Evolutionary conservation across 148 eudicot genomes (phyloP).

Genomic region (Rhododendron simsii): DNA sequence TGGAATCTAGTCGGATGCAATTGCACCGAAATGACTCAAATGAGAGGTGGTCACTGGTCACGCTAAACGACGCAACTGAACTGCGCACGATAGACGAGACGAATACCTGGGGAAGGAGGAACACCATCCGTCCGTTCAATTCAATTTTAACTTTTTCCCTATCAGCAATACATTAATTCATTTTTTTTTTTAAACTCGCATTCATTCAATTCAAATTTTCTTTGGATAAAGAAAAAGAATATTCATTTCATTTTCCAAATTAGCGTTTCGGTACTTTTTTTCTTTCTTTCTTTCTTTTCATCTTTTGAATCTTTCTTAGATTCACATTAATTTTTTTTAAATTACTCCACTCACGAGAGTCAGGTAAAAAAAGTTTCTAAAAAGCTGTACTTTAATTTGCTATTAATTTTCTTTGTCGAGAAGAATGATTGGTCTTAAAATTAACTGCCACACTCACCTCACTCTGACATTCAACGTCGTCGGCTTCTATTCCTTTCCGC

Average conservation of each 20-base stretch:
- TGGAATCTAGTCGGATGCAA: not conserved
- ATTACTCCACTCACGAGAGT: not conserved
- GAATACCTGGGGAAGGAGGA: conserved; percentile 6
- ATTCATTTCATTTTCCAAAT: too few species aligned
- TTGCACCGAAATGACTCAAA: not conserved
- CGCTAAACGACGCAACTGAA: conserved; percentile 3
- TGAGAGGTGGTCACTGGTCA: not conserved
- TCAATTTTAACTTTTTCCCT: not conserved
- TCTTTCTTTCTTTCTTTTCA: too few species aligned
- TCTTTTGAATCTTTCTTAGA: too few species aligned
- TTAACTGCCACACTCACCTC: conserved; percentile 31
- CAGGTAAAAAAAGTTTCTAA: too few species aligned
- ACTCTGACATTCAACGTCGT: conserved; percentile 30
- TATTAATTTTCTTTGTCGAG: not conserved
- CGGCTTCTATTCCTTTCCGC: conserved; percentile 41
- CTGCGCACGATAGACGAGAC: conserved; percentile 10
- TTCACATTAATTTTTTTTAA: too few species aligned
- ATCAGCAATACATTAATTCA: not conserved
- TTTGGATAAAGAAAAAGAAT: too few species aligned
- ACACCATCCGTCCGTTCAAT: not conserved
- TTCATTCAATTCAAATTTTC: too few species aligned
- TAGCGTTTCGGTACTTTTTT: too few species aligned
- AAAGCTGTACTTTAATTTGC: too few species aligned
- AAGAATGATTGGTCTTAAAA: not conserved
- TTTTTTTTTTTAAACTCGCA: not conserved